These are phyloP conservation scores for Cantharellus cinnabarinus DNA, from an alignment of 768 basidiomycete species.

Conservation along the genomic window DNA sequence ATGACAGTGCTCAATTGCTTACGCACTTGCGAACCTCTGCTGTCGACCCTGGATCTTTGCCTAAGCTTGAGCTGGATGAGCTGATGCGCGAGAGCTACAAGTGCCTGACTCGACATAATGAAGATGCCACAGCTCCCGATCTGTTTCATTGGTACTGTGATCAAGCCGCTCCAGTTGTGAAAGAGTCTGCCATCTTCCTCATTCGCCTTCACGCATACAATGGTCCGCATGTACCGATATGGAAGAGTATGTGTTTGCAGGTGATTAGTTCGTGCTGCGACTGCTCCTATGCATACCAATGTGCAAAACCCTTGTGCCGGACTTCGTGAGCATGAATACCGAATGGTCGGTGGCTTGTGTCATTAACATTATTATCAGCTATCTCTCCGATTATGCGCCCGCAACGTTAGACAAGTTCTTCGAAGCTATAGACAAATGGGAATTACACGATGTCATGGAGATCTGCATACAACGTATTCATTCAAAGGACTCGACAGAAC, in stretches of 20 bases:
- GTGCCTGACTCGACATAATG: too few relatives aligned
- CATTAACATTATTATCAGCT: conserved; percentile 24
- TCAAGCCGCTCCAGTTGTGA: conserved; percentile 31
- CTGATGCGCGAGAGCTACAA: too few relatives aligned
- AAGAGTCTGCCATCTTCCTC: conserved; percentile 59
- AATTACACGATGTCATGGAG: conserved; percentile 29
- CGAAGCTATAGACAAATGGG: conserved; percentile 42
- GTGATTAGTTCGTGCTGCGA: conserved; percentile 43
- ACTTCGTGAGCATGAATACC: background rate
- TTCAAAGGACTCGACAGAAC: background rate
- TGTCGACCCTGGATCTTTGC: too few relatives aligned
- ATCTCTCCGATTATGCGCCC: conserved; percentile 45
- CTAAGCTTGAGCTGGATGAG: too few relatives aligned
- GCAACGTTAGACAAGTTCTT: conserved; percentile 37
- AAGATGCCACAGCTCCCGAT: conserved; percentile 6
- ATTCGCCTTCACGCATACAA: conserved; percentile 64
- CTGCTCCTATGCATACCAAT: conserved; percentile 49
- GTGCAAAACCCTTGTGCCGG: conserved; percentile 28
- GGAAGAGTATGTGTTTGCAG: conserved; percentile 35
- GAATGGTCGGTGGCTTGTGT: background rate
- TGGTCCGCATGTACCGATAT: conserved; percentile 33
- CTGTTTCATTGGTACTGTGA: conserved; percentile 66
- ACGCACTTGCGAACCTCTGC: too few relatives aligned
- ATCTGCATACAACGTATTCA: conserved; percentile 12
- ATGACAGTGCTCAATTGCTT: too few relatives aligned